phyloP scores from a whole-genome alignment of 116 monocot species.

The Phalaenopsis hybrid region DNA sequence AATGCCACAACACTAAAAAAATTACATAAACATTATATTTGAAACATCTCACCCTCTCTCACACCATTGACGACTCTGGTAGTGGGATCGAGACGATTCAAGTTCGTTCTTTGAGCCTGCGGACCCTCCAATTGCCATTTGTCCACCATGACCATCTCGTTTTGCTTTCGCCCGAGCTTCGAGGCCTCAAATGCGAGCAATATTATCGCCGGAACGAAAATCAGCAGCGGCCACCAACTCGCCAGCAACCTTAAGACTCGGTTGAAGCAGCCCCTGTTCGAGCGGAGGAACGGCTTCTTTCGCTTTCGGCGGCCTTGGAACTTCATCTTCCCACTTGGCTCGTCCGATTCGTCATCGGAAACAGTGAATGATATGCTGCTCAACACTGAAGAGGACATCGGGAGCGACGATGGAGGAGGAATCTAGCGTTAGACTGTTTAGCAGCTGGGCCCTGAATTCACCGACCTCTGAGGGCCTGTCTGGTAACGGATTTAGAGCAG shows the following conservation, averaged over 20 bases:
- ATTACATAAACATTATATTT: not conserved
- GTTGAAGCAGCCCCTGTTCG: constrained; percentile 20
- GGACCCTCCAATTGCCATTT: not conserved
- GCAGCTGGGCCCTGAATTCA: too few relatives aligned
- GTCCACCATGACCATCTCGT: constrained; percentile 5
- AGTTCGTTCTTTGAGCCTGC: constrained; percentile 21
- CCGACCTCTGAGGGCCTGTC: too few relatives aligned
- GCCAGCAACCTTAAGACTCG: constrained; percentile 19
- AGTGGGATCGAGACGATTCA: constrained; percentile 52
- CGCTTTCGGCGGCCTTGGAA: constrained; percentile 43
- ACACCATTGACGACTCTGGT: constrained; percentile 56
- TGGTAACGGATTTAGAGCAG: too few relatives aligned
- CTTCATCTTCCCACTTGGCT: constrained; percentile 21
- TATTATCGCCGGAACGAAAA: constrained; percentile 48
- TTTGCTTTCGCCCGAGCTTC: constrained; percentile 13
- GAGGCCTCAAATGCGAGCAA: constrained; percentile 54
- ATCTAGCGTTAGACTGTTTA: not conserved
- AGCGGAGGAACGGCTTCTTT: constrained; percentile 14
- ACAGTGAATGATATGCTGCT: constrained; percentile 62
- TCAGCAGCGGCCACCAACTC: constrained; percentile 57
- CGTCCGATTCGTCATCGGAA: constrained; percentile 74
- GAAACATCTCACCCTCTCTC: constrained; percentile 49
- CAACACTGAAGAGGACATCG: constrained; percentile 31
- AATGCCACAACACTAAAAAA: not conserved
- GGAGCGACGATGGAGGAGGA: not conserved